Base-by-base conservation (phyloP, 768 basidiomycete genomes). In the Pulveroboletus sp. region DNA sequence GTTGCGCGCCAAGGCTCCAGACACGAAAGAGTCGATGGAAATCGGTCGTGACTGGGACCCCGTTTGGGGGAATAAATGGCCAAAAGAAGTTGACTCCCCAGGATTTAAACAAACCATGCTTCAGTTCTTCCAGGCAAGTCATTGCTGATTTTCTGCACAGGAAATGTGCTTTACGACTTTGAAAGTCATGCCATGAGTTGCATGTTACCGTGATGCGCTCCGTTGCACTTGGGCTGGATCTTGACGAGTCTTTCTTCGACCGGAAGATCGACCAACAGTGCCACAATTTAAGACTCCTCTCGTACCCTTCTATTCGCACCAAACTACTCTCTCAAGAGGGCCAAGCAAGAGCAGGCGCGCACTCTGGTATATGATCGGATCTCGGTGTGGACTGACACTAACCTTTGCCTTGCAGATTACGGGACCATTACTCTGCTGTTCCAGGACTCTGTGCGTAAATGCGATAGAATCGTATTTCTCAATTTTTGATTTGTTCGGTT, bases 21-120 rank as follows among this genome's bases (percentile, higher is more conserved):
- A 91, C 62, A 81, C 70, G 69, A 90, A 91, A 67, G 90, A 93
- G 66, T 74, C 81, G 8, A 90, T 93, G 83, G 91, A 94, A 66
- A 92, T 94, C 39, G 90, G 92, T 28, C 77, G 86, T 24, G 89
- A 94, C 50, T 86, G 85, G 81, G 89, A 88, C 56, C 71, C 76
- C 14, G 74, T 69, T 35, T 89, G 85, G 83, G 81, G 78, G 63
- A 94, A 94, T 64, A 76, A 76, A 56, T 93, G 92, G 91, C 90
- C 87, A 4, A 68, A 71, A 38, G 82, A 88, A 58, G 60, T 52
- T 2, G 76, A 81, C 45, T 79, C 71, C 1, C 86, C 89, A 1
- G 74, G 64, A 8, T 93, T 91, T 71, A 86, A 84, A 62, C 64
- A 71, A 21, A 82, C 80, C 3, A 89, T 88, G 83, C 68, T 89